Percentiles rank a stretch among this genome's conserved stretches.
Evolutionary conservation across 495 filamentous ascomycete genomes (phyloP).

Genomic region (Neurospora sublineolata): DNA sequence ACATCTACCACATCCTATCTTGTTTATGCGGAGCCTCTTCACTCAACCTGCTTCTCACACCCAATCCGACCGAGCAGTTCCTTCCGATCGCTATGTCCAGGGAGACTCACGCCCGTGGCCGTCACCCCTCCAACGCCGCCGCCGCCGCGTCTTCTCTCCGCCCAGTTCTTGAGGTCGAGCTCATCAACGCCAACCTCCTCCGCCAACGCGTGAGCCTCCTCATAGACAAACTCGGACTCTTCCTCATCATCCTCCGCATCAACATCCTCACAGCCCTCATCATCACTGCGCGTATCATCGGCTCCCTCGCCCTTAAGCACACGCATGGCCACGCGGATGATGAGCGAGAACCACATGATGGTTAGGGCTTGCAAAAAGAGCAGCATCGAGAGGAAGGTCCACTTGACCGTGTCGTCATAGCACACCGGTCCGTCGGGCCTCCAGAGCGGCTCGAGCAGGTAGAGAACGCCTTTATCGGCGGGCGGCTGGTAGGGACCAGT

Average conservation of each 20-base stretch:
- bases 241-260: conserved; percentile 49
- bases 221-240: conserved; percentile 35
- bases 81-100: conserved; percentile 61
- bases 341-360: conserved; percentile 84
- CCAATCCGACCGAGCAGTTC: conserved; percentile 62
- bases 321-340: conserved; percentile 63
- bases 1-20: background rate
- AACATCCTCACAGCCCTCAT: conserved; percentile 72
- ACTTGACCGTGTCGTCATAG: conserved; percentile 60
- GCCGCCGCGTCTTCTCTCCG: conserved; percentile 30
- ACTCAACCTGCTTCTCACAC: conserved; percentile 55
- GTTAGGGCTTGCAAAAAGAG: conserved; percentile 69
- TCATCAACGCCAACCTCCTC: conserved; percentile 56
- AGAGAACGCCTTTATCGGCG: conserved; percentile 42
- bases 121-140: conserved; percentile 21
- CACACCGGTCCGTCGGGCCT: conserved; percentile 60
- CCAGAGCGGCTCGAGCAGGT: conserved; percentile 60
- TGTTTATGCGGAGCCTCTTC: conserved; percentile 4
- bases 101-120: conserved; percentile 49
- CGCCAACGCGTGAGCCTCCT: conserved; percentile 41
- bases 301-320: conserved; percentile 67
- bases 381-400: conserved; percentile 63
- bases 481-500: conserved; percentile 43
- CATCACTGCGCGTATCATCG: conserved; percentile 80
- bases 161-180: conserved; percentile 43